Evolutionary conservation across 2,329 filamentous ascomycete genomes (phyloP).

Genomic region (Didymella lethalis): DNA sequence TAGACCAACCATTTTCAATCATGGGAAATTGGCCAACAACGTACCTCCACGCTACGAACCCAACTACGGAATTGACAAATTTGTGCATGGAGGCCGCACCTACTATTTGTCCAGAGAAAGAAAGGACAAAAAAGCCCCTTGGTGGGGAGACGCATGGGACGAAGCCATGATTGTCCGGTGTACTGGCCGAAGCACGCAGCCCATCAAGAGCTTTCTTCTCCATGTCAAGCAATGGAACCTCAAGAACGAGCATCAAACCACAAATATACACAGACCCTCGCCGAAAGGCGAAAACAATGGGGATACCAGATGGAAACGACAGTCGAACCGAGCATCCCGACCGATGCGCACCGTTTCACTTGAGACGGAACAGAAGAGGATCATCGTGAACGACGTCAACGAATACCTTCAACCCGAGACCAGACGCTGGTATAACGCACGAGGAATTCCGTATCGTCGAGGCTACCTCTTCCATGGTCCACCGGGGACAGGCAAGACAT

Average conservation of each 20-base stretch:
- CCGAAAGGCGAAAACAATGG: conserved; percentile 50
- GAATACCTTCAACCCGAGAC: conserved; percentile 78
- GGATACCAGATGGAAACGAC: conserved; percentile 52
- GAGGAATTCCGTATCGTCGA: conserved; percentile 84
- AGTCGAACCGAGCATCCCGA: conserved; percentile 66
- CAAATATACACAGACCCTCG: conserved; percentile 53
- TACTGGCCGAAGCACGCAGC: conserved; percentile 57
- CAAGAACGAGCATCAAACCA: conserved; percentile 54
- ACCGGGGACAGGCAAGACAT: conserved; percentile 79
- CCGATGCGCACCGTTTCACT: conserved; percentile 80
- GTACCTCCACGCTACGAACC: conserved; percentile 60
- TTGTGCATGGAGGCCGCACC: conserved; percentile 53
- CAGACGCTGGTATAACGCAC: conserved; percentile 80
- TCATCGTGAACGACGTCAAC: conserved; percentile 75
- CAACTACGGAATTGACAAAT: conserved; percentile 56
- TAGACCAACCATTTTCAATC: conserved; percentile 58
- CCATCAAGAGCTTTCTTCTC: conserved; percentile 58
- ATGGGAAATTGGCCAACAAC: conserved; percentile 58
- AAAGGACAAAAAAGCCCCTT: conserved; percentile 36
- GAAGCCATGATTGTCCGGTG: conserved; percentile 57
- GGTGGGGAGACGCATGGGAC: conserved; percentile 44
- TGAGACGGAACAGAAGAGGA: conserved; percentile 70
- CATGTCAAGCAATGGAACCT: conserved; percentile 56
- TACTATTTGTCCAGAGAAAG: conserved; percentile 54
- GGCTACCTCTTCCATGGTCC: conserved; percentile 85